Evolutionary conservation across 2,329 filamentous ascomycete genomes (phyloP).

Genomic region (Fusarium napiforme): DNA sequence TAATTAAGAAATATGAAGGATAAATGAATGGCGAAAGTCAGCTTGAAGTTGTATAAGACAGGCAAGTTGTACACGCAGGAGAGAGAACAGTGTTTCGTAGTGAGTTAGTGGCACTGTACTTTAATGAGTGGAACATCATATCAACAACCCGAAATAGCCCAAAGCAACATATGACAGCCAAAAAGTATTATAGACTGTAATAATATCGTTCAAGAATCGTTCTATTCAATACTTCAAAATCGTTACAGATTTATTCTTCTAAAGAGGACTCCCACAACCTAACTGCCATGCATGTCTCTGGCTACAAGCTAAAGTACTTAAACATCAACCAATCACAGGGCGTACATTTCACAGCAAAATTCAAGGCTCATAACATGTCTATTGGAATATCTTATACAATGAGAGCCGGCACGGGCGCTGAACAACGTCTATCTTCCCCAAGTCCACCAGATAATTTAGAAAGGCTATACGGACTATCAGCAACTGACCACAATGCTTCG

Average conservation of each 20-base stretch:
- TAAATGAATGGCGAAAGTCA: slow-evolving; percentile 3
- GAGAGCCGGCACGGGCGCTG: slow-evolving; percentile 44
- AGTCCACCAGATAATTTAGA: slow-evolving; percentile 51
- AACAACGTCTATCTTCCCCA: slow-evolving; percentile 44
- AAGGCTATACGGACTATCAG: slow-evolving; percentile 51
- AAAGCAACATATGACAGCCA: neutral
- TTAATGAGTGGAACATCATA: neutral
- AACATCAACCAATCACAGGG: slow-evolving; percentile 38
- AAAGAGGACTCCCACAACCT: neutral
- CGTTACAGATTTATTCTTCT: neutral
- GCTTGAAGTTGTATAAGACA: slow-evolving; percentile 20
- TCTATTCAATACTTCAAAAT: no score
- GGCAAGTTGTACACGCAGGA: slow-evolving; percentile 14
- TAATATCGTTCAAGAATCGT: rapidly evolving
- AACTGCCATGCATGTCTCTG: neutral
- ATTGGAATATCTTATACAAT: slow-evolving; percentile 54
- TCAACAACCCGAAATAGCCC: neutral
- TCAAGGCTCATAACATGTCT: slow-evolving; percentile 46
- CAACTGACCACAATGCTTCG: neutral
- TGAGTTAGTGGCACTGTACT: slow-evolving; percentile 31
- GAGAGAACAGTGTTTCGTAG: slow-evolving; percentile 22
- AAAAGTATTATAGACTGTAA: neutral
- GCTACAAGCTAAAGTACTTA: neutral
- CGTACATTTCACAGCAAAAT: slow-evolving; percentile 44
- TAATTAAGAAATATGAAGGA: neutral